Evolutionary conservation across 331 rosid genomes (phyloP).

Genomic region (Malus hybrid): DNA sequence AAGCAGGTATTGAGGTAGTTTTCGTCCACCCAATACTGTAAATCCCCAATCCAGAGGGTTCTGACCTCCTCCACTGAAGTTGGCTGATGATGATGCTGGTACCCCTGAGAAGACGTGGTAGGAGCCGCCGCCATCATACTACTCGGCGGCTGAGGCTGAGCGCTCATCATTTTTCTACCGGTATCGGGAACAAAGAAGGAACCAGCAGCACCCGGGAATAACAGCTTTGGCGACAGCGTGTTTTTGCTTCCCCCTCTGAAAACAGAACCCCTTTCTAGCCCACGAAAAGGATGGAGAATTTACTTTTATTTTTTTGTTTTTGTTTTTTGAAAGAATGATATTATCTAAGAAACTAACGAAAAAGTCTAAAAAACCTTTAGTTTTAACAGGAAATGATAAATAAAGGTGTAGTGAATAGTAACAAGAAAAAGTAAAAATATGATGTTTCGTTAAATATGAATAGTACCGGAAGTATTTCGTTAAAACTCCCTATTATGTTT

Average conservation of each 20-base stretch:
- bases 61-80: slow-evolving; percentile 67
- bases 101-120: slow-evolving; percentile 27
- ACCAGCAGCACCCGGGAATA: neutral
- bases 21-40: slow-evolving; percentile 93
- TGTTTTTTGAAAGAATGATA: no score
- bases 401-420: no score
- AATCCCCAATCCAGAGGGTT: slow-evolving; percentile 91
- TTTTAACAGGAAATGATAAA: no score
- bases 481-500: no score
- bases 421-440: no score
- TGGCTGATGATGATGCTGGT: slow-evolving; percentile 43
- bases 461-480: no score
- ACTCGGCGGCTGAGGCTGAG: slow-evolving; percentile 8
- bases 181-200: neutral
- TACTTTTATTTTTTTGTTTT: no score
- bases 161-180: neutral
- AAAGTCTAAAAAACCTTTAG: no score
- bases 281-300: no score
- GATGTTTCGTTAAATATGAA: no score
- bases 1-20: slow-evolving; percentile 64
- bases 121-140: slow-evolving; percentile 11
- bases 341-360: no score
- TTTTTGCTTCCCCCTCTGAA: neutral
- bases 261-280: no score
- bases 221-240: neutral